Evolutionary conservation across 2,329 filamentous ascomycete species (phyloP).

Genomic region (Ciborinia camelliae): DNA sequence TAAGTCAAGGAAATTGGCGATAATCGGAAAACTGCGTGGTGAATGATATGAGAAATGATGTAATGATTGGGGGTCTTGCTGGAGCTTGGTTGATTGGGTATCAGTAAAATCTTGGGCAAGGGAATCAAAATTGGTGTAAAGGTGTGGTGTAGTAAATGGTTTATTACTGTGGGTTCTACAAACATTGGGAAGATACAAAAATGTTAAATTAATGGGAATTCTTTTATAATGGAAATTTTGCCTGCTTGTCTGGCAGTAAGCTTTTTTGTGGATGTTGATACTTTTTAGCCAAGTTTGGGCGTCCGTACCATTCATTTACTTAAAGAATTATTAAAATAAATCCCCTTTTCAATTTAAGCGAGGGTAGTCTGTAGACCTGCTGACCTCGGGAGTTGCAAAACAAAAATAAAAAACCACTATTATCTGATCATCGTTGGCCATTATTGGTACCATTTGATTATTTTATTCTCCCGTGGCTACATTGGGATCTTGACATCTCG

Average conservation of each 20-base stretch:
- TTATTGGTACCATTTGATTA: neutral
- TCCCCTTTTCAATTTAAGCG: conserved; percentile 10
- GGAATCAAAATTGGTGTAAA: conserved; percentile 5
- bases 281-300: too few species aligned
- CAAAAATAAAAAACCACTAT: neutral
- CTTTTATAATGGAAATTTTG: neutral
- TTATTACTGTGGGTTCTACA: neutral
- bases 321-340: neutral
- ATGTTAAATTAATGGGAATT: conserved; percentile 8
- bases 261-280: neutral
- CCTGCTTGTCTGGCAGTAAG: neutral
- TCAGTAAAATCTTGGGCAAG: neutral
- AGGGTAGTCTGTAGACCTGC: neutral
- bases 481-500: rapidly evolving
- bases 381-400: too few species aligned
- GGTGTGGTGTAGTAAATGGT: conserved; percentile 11
- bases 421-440: neutral
- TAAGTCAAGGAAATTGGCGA: conserved; percentile 91
- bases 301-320: too few species aligned
- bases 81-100: conserved; percentile 18
- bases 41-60: conserved; percentile 14
- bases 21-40: conserved; percentile 19
- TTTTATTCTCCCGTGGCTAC: neutral
- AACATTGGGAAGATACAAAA: conserved; percentile 4
- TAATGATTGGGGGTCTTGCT: conserved; percentile 15